Conservation (phyloP, 208 protist species). For the Leishmania turanica region DNA sequence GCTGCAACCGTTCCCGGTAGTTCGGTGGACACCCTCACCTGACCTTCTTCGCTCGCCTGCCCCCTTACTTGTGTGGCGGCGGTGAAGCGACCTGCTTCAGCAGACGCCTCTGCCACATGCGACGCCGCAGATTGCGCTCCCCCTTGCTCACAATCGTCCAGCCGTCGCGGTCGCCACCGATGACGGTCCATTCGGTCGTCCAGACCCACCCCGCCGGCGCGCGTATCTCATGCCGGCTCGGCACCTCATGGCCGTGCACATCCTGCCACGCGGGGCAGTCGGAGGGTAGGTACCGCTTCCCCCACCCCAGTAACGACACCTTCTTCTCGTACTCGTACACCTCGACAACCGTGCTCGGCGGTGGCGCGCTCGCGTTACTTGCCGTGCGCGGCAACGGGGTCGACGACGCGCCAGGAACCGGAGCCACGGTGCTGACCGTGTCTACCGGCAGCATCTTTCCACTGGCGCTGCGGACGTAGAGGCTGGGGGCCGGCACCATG, state of each 20-base stretch:
- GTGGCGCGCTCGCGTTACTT: conserved; percentile 14
- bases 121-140: conserved; percentile 54
- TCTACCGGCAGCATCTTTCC: conserved; percentile 20
- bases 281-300: conserved; percentile 42
- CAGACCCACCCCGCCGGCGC: conserved; percentile 63
- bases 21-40: neutral
- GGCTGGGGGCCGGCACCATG: conserved; percentile 5
- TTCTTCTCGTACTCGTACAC: conserved; percentile 76
- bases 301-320: conserved; percentile 57
- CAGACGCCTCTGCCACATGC: conserved; percentile 60
- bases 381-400: conserved; percentile 20
- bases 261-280: conserved; percentile 66
- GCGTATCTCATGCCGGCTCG: conserved; percentile 35
- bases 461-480: conserved; percentile 22
- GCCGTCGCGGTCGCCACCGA: conserved; percentile 35
- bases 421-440: conserved; percentile 6
- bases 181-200: conserved; percentile 49
- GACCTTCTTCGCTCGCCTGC: neutral
- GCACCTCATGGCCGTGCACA: conserved; percentile 45
- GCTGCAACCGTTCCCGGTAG: neutral
- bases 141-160: conserved; percentile 31
- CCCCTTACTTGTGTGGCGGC: neutral
- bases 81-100: conserved; percentile 12
- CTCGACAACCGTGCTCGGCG: conserved; percentile 37
- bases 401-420: conserved; percentile 21